Conservation (phyloP, 495 filamentous ascomycete genomes). For the Penicillium herquei region DNA sequence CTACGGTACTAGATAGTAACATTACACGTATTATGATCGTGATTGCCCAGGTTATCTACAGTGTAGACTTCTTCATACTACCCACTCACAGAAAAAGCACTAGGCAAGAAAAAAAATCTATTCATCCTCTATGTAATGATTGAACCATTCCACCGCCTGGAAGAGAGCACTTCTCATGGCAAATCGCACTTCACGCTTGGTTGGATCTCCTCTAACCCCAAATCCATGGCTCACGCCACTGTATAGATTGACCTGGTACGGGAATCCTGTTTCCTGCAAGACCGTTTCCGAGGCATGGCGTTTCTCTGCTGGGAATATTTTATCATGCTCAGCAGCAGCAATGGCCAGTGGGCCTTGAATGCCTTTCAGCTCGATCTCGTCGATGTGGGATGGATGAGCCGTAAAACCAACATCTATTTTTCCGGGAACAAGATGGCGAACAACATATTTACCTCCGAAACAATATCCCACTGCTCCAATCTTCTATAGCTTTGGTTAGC, state of each 20-base stretch:
- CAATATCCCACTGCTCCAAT: too few relatives aligned
- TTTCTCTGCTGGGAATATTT: not conserved
- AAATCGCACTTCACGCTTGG: slow-evolving; percentile 51
- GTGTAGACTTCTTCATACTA: too few relatives aligned
- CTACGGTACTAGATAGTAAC: too few relatives aligned
- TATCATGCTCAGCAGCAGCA: slow-evolving; percentile 57
- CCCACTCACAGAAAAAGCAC: too few relatives aligned
- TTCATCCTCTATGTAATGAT: not conserved
- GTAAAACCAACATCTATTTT: not conserved
- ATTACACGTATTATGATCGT: too few relatives aligned
- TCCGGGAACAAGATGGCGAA: not conserved
- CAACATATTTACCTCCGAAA: not conserved
- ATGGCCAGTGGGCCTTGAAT: slow-evolving; percentile 43
- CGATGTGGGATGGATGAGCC: not conserved
- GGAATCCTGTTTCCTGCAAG: slow-evolving; percentile 49
- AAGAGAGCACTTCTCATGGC: slow-evolving; percentile 29
- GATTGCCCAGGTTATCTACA: too few relatives aligned
- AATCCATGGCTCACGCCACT: slow-evolving; percentile 71
- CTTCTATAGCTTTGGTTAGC: too few relatives aligned
- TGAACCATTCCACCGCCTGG: not conserved
- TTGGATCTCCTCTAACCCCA: slow-evolving; percentile 58
- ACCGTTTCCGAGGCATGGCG: slow-evolving; percentile 44
- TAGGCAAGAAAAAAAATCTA: too few relatives aligned
- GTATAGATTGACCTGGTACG: slow-evolving; percentile 73
- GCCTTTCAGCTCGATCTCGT: not conserved